These are phyloP conservation scores for Cotoneaster glaucophyllus DNA, from an alignment of 306 rosid species.

Conservation along the genomic window DNA sequence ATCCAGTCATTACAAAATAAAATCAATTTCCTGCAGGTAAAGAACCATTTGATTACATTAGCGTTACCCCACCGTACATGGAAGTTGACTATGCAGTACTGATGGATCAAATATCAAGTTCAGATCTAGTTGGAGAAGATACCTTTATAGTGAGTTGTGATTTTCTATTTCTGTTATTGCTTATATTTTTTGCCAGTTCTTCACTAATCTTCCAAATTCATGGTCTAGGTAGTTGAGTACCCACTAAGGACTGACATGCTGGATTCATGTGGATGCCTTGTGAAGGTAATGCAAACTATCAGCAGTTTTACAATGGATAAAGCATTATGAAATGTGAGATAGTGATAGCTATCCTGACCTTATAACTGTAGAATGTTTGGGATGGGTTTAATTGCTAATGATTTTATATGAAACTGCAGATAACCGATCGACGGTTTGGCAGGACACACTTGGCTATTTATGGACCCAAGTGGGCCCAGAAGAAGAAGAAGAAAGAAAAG, in stretches of 20 bases:
- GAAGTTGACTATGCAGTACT: constrained; percentile 74
- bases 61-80: constrained; percentile 90
- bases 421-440: constrained; percentile 80
- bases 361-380: background rate
- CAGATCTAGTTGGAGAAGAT: constrained; percentile 63
- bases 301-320: background rate
- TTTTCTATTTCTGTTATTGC: constrained; percentile 11
- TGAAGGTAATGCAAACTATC: constrained; percentile 56
- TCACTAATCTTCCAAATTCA: background rate
- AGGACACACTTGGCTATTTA: constrained; percentile 82
- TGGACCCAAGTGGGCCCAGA: constrained; percentile 93
- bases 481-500: constrained; percentile 48
- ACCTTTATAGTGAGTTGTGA: constrained; percentile 63
- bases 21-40: constrained; percentile 42
- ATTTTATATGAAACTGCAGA: constrained; percentile 41
- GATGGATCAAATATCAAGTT: constrained; percentile 72
- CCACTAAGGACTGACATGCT: constrained; percentile 77
- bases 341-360: background rate
- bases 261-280: constrained; percentile 71
- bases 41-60: constrained; percentile 75
- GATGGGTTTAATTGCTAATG: constrained; percentile 3
- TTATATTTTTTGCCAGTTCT: constrained; percentile 10
- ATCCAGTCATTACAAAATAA: background rate
- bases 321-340: background rate
- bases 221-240: constrained; percentile 78